Conservation (phyloP, 2,329 filamentous ascomycete species). For the Pseudogymnoascus verrucosus region DNA sequence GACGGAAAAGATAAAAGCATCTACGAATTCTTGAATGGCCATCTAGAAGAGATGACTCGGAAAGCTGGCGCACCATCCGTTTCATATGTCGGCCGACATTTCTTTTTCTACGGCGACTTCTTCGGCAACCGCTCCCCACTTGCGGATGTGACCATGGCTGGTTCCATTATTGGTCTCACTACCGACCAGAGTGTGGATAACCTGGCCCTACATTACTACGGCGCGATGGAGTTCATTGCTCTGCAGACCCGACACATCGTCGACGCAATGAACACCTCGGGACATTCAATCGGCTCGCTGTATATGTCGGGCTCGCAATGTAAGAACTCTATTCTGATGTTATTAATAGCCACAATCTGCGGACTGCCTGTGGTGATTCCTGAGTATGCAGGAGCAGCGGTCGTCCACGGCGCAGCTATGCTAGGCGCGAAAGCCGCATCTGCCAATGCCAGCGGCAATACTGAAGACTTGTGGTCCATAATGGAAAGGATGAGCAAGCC, state of each 20-base stretch:
- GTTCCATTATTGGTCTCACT: constrained; percentile 77
- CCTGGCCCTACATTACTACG: constrained; percentile 87
- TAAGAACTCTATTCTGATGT: constrained; percentile 89
- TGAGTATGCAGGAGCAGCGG: constrained; percentile 86
- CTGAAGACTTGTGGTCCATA: constrained; percentile 86
- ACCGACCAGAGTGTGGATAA: constrained; percentile 82
- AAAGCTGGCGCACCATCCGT: constrained; percentile 65
- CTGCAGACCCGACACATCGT: constrained; percentile 83
- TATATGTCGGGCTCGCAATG: constrained; percentile 98
- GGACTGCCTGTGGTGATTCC: constrained; percentile 90
- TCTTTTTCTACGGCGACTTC: constrained; percentile 97
- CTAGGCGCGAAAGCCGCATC: constrained; percentile 94
- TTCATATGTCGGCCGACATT: constrained; percentile 80
- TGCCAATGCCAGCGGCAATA: constrained; percentile 65
- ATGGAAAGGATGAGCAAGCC: constrained; percentile 98
- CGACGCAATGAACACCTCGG: constrained; percentile 83
- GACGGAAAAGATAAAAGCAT: constrained; percentile 80
- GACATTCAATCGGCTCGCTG: constrained; percentile 82
- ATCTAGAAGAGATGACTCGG: constrained; percentile 68
- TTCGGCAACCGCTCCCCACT: constrained; percentile 95
- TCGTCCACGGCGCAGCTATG: constrained; percentile 96
- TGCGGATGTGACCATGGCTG: constrained; percentile 88
- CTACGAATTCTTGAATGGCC: constrained; percentile 89
- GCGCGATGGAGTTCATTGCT: constrained; percentile 95
- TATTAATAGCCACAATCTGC: constrained; percentile 82